Base-by-base conservation (phyloP, 1,139 yeast species). In the Pneumocystis canis region DNA sequence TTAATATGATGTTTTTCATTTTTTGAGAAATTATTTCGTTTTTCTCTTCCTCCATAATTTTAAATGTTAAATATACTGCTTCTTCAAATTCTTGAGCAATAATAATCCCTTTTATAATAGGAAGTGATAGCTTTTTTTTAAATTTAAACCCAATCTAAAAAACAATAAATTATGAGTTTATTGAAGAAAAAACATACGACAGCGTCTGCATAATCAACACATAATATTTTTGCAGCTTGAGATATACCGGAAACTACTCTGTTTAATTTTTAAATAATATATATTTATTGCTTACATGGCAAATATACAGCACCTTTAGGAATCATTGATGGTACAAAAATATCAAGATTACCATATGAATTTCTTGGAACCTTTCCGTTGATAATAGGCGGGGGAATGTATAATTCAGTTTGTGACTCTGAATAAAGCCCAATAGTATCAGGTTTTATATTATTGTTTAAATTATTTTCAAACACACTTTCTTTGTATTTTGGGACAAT, bases 171-270 rank as follows among this genome's bases (percentile, higher is more conserved):
- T 5, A 39, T 9, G 7, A 20, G 1, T 39, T 18, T 25, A 5
- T 9, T 57, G 5, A 35, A 20, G 25, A 20, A 39, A 57, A 32
- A 30, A 57, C 59, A 35, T 57, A 63, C 61, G 3, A 90, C 89
- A 0, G 97, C 97, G 60, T 82, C 83, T 0, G 96, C 97, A 74
- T 79, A 89, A 69, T 89, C 96, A 5, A 92, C 78, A 0, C 80
- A 83, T 30, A 90, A 69, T 0, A 84, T 71, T 63, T 78, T 80
- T 0, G 95, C 95, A 0, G 97, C 96, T 63, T 77, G n/a, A 47
- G 62, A 47, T 30, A 58, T 30, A 9, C 39, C 31, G 3, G 53
- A 31, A 5, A 56, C 37, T 28, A 41, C 39, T 59, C 25, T 9
- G 25, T 25, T 40, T 31, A 58, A 20, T 54, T 61, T 28, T 58